Conservation (phyloP, 192 early-diverging fungal species). For the Backusella australiensis region DNA sequence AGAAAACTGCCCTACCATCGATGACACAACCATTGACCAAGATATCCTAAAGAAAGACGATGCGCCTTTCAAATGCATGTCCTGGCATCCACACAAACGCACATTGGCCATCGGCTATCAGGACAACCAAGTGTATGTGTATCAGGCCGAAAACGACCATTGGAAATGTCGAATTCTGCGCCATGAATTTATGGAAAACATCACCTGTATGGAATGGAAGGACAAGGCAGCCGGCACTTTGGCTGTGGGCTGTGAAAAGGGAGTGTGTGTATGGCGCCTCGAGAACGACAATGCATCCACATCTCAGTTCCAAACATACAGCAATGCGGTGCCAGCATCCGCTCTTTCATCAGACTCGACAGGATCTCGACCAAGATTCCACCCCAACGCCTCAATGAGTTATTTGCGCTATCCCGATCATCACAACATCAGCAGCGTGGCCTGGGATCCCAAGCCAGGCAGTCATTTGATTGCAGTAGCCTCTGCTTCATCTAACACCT, state of each 20-base stretch:
- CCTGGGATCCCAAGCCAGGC: slow-evolving; percentile 51
- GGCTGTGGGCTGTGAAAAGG: slow-evolving; percentile 48
- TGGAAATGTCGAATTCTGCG: slow-evolving; percentile 41
- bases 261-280: slow-evolving; percentile 52
- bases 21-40: not conserved
- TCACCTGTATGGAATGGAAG: slow-evolving; percentile 56
- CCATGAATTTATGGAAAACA: slow-evolving; percentile 38
- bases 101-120: slow-evolving; percentile 68
- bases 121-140: slow-evolving; percentile 65
- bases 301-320: not conserved
- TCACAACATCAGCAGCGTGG: slow-evolving; percentile 36
- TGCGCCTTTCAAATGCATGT: slow-evolving; percentile 51
- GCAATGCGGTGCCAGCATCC: not conserved
- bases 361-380: not conserved
- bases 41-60: not conserved
- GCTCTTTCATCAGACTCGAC: not conserved
- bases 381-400: slow-evolving; percentile 38
- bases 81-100: slow-evolving; percentile 74
- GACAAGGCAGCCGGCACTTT: slow-evolving; percentile 30
- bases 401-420: slow-evolving; percentile 38
- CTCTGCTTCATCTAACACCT: slow-evolving; percentile 26
- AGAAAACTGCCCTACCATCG: not conserved
- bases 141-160: slow-evolving; percentile 57
- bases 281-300: not conserved
- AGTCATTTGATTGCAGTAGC: slow-evolving; percentile 44